These are phyloP conservation scores for Penicillium capsulatum DNA, from an alignment of 2,329 filamentous ascomycete species.

Conservation along the genomic window DNA sequence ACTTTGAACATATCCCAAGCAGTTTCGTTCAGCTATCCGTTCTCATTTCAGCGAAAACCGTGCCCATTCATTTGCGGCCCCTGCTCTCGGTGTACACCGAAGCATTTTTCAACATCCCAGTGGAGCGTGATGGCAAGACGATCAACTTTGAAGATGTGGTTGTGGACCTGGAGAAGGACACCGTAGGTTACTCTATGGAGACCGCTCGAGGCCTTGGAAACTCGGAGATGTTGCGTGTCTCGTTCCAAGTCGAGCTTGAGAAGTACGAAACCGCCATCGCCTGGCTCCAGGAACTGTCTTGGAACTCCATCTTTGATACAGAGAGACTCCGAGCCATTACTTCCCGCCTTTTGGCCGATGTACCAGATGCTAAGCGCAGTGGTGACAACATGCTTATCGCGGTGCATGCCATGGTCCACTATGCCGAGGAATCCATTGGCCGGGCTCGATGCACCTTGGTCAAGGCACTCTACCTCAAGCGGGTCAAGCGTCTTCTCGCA, in stretches of 20 bases:
- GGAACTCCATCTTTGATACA: slow-evolving; percentile 81
- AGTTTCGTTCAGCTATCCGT: slow-evolving; percentile 86
- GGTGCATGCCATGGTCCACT: slow-evolving; percentile 72
- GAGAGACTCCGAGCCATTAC: slow-evolving; percentile 60
- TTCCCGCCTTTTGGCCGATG: slow-evolving; percentile 80
- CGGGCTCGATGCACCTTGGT: slow-evolving; percentile 79
- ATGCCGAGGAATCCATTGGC: slow-evolving; percentile 68
- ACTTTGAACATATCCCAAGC: slow-evolving; percentile 90
- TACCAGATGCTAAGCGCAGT: slow-evolving; percentile 86
- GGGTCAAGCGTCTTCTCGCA: slow-evolving; percentile 74
- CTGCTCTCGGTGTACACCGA: slow-evolving; percentile 78
- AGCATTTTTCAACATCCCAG: slow-evolving; percentile 91
- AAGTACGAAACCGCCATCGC: slow-evolving; percentile 79
- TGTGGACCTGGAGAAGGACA: slow-evolving; percentile 84
- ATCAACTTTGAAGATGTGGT: slow-evolving; percentile 91
- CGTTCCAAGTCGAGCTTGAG: slow-evolving; percentile 79
- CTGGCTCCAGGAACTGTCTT: slow-evolving; percentile 83
- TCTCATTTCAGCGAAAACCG: slow-evolving; percentile 69
- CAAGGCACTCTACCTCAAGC: slow-evolving; percentile 80
- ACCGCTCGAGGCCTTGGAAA: slow-evolving; percentile 67
- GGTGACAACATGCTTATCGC: slow-evolving; percentile 61
- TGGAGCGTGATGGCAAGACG: slow-evolving; percentile 68
- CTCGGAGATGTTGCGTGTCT: slow-evolving; percentile 73
- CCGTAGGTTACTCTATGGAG: slow-evolving; percentile 74
- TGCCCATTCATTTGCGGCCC: slow-evolving; percentile 80